Conservation (phyloP, 306 rosid species). For the Sechiopsis laciniata region DNA sequence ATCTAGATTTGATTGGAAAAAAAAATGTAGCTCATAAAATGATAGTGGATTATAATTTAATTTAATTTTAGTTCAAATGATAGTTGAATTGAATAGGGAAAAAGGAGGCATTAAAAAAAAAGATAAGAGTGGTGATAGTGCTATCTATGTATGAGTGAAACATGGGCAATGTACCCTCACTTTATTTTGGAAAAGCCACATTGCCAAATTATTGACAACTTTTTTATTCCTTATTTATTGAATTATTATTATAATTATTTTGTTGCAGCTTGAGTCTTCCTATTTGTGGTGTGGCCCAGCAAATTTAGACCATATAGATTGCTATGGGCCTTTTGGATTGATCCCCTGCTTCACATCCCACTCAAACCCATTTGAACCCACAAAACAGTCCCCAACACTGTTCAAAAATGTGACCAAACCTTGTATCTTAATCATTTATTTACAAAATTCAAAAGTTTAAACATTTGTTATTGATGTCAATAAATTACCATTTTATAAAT, state of each 20-base stretch:
- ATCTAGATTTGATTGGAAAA: background rate
- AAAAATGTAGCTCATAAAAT: no score
- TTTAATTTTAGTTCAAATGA: background rate
- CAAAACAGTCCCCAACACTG: background rate
- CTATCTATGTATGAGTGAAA: background rate
- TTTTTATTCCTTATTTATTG: background rate
- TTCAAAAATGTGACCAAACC: background rate
- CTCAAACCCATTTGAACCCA: slow-evolving; percentile 1
- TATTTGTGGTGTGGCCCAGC: slow-evolving; percentile 16
- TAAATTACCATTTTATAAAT: background rate
- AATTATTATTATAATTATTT: background rate
- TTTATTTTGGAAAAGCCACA: background rate
- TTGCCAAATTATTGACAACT: slow-evolving; percentile 8
- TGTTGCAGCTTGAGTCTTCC: background rate
- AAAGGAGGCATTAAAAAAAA: no score
- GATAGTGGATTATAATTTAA: no score
- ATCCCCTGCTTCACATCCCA: background rate
- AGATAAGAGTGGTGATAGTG: background rate
- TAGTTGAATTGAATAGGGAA: background rate
- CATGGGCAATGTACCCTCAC: background rate
- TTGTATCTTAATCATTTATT: background rate
- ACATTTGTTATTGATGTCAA: background rate
- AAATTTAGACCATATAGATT: background rate
- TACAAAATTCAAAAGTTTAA: background rate
- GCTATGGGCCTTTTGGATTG: slow-evolving; percentile 17